Base-by-base conservation (phyloP, 805 yeast species). In the Barnettozyma sp. region DNA sequence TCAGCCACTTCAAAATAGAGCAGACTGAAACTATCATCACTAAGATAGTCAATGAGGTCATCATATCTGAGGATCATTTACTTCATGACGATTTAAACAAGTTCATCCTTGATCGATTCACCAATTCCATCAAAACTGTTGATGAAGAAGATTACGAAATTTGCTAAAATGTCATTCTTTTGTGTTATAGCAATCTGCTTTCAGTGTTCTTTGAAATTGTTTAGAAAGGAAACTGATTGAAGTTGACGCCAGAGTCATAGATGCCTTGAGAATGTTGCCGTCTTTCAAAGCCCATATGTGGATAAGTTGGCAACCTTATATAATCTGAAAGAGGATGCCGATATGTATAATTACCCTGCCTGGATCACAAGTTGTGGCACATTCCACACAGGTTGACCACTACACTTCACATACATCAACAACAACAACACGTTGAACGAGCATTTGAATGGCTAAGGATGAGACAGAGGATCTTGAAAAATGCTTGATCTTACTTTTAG, bases 241-340 rank as follows among this genome's bases (percentile, higher is more conserved):
- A 25, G 1, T 20, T 52, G 10, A 28, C 34, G 12, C 21, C 40
- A 4, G 35, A 22, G 12, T 48, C 30, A 31, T 38, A 11, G 27
- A 33, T 4, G 56, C 62, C 2, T 35, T 63, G 2, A 49, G 65
- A 27, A 47, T 52, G 46, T 43, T 65, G 22, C 63, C 65, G 0
- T 63, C 71, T 1, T 64, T 64, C 39, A 46, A 38, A 29, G 30
- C 37, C 15, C 44, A 46, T 32, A 40, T n/a, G n/a, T 60, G 6
- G 52, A 49, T 22, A 24, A 18, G 2, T 16, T 43, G 6, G 21
- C 38, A 19, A 42, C 41, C 24, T 33, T 41, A 25, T 14, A 33
- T 10, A 12, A 30, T 26, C 4, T 23, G 1, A n/a, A 35, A 5
- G n/a, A n/a, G n/a, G n/a, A n/a, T n/a, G n/a, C n/a, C n/a, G n/a